These are phyloP conservation scores for Saksenaea vasiformis DNA, from an alignment of 371 early-diverging fungal species.

Conservation along the genomic window DNA sequence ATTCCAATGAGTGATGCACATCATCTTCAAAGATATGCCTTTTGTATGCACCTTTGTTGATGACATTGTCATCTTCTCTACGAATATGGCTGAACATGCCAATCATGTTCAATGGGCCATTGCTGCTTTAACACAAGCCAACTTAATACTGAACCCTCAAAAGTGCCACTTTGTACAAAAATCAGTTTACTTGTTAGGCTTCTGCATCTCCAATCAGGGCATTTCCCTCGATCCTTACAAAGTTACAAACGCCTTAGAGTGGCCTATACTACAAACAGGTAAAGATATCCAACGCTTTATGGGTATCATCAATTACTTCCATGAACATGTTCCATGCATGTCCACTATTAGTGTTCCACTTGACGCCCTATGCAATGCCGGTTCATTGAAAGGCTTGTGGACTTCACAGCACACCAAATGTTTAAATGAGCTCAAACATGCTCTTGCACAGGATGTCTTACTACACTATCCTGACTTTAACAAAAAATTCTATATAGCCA, in stretches of 20 bases:
- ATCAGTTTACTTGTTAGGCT: constrained; percentile 20
- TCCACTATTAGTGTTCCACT: constrained; percentile 24
- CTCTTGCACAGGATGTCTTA: neutral
- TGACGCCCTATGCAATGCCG: constrained; percentile 21
- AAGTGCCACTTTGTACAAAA: constrained; percentile 25
- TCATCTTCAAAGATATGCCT: too few species aligned
- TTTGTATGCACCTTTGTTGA: too few species aligned
- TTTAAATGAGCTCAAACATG: constrained; percentile 16
- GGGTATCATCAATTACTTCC: too few species aligned
- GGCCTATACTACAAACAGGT: constrained; percentile 15
- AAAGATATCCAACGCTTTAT: too few species aligned
- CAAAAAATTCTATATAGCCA: constrained; percentile 30
- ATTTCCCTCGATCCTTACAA: constrained; percentile 16
- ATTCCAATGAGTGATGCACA: too few species aligned
- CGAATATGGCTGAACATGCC: constrained; percentile 4
- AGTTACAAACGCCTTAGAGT: constrained; percentile 13
- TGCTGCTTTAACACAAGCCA: constrained; percentile 10
- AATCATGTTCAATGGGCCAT: constrained; percentile 13
- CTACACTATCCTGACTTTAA: constrained; percentile 26
- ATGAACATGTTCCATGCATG: constrained; percentile 17
- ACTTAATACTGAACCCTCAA: constrained; percentile 21
- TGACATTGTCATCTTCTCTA: too few species aligned
- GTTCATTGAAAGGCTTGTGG: constrained; percentile 4
- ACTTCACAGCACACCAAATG: neutral
- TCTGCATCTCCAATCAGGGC: constrained; percentile 18